phyloP scores from a whole-genome alignment of 2,329 filamentous ascomycete species.

The Penicillium rolfsii region DNA sequence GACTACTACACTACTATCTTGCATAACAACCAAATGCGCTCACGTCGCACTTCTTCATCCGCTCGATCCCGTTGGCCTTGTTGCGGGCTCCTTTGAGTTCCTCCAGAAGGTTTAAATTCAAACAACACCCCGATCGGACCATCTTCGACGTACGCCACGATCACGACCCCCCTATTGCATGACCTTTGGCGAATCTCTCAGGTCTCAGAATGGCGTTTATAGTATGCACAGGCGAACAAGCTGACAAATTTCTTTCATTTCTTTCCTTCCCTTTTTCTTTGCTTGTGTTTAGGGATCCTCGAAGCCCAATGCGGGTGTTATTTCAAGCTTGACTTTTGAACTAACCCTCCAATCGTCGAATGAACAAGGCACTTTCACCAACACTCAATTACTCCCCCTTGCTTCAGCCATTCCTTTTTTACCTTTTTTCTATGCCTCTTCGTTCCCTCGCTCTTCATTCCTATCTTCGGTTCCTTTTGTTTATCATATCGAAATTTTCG shows the following conservation, averaged over 20 bases:
- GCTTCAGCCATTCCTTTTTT: constrained; percentile 27
- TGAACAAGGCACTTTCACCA: constrained; percentile 5
- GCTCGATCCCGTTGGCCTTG: constrained; percentile 14
- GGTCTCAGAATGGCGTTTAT: constrained; percentile 46
- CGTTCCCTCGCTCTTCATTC: constrained; percentile 13
- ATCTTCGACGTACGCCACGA: constrained; percentile 45
- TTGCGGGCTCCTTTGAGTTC: constrained; percentile 22
- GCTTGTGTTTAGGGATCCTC: background rate
- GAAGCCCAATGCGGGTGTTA: background rate
- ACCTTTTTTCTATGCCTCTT: constrained; percentile 17
- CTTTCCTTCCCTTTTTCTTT: constrained; percentile 8
- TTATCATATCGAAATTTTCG: constrained; percentile 17
- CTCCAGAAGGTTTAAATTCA: constrained; percentile 20
- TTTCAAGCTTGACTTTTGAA: constrained; percentile 11
- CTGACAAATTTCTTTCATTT: constrained; percentile 24
- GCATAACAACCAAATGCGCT: constrained; percentile 14
- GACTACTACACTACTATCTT: constrained; percentile 7
- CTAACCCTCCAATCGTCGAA: constrained; percentile 15
- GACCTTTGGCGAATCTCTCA: constrained; percentile 43
- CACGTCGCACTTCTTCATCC: constrained; percentile 17
- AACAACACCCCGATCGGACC: constrained; percentile 33
- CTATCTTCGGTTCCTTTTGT: constrained; percentile 14
- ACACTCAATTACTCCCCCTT: constrained; percentile 5
- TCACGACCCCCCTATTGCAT: constrained; percentile 51
- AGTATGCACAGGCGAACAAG: constrained; percentile 37